Conservation (phyloP, 208 protist genomes). For the Acanthamoeba castellanii region DNA sequence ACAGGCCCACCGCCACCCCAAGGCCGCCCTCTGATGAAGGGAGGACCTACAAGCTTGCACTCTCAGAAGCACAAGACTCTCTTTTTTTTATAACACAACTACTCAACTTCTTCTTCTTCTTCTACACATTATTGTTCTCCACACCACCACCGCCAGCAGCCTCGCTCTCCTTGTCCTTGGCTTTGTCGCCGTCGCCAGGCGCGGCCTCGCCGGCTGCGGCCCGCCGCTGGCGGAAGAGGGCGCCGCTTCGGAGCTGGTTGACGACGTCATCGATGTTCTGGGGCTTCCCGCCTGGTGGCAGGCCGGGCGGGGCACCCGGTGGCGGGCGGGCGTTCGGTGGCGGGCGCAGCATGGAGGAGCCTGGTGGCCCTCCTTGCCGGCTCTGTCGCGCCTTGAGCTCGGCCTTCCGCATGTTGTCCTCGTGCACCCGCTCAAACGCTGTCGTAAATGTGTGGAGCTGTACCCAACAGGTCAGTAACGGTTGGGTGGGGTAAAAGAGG, state of each 20-base stretch:
- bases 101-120: neutral
- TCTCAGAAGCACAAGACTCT: no score
- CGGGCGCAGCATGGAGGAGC: neutral
- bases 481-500: neutral
- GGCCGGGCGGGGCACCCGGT: neutral
- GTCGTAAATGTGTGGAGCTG: constrained; percentile 25
- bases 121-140: no score
- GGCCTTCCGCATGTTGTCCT: constrained; percentile 19
- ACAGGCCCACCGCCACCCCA: neutral
- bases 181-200: neutral
- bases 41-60: neutral
- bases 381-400: neutral
- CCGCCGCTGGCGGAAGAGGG: neutral
- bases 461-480: no score
- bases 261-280: neutral
- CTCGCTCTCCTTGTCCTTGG: no score
- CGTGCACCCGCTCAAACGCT: constrained; percentile 30
- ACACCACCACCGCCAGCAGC: neutral
- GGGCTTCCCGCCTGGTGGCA: neutral
- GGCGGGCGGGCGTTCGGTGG: neutral
- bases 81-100: no score
- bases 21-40: constrained; percentile 21
- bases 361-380: neutral
- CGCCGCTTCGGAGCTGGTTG: neutral
- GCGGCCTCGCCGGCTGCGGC: neutral